Evolutionary conservation across 169 alveolate species (phyloP), one percentile per base, ranked within the genome.

Genomic region (Blepharisma undulans): DNA sequence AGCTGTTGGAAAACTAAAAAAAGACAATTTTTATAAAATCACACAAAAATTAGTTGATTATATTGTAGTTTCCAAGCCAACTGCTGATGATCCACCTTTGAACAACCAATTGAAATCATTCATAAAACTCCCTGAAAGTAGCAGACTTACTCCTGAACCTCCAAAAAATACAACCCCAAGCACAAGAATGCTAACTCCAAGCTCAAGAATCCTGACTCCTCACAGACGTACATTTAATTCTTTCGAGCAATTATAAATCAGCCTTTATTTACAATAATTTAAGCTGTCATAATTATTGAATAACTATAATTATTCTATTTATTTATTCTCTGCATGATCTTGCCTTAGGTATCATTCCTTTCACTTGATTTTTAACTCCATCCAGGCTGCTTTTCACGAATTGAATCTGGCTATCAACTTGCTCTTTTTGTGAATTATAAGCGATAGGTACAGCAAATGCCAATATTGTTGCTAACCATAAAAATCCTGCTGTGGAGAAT

Each of bases 1-100:
- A 36, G 66, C 66, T 48, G 66, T 48, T 10, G 86, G 86, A 0
- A 82, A 60, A 10, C 27, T 60, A 72, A 22, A 33, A n/a, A 34
- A 33, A 59, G 89, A 82, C 25, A n/a, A 82, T 22, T 60, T 82
- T 59, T 25, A 34, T 74, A 82, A 59, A 82, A 82, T 82, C 36
- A 82, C 89, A 25, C 29, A 82, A 25, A 82, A 59, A 82, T 30
- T 82, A 22, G 77, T 82, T 10, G 48, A 82, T 30, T 82, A 22
- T 30, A 33, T 82, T 36, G 89, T 82, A 22, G 48, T 19, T 27
- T 82, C 89, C 6, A 82, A 82, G 48, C 89, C 89, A 48, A 60
- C 74, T 22, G 33, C 36, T 21, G 89, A 82, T 22, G 66, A 48
- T 18, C 34, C 34, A 27, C 74, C 89, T 25, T 21, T 82, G 72